Base-by-base conservation (phyloP, 257 asterid genomes). In the Nicotiana noctiflora region DNA sequence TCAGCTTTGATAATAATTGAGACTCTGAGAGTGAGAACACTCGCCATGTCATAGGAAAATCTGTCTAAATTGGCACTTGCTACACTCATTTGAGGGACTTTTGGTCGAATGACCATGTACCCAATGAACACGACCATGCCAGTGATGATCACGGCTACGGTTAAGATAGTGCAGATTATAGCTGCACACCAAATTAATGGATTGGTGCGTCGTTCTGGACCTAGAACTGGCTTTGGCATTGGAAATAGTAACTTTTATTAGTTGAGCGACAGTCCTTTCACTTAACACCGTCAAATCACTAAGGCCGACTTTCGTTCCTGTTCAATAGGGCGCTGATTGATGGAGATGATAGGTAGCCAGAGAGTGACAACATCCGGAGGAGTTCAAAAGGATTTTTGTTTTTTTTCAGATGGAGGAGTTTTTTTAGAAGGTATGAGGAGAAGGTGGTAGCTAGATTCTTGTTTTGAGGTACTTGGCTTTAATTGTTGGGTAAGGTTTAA, bases 161-260 rank as follows among this genome's bases (percentile, higher is more conserved):
- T 89, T 6, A 94, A 37, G 0, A 93, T 6, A 52, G 95, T 88
- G 68, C 98, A 94, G 80, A 94, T 83, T 27, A 91, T 68, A 61
- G 97, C 92, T 5, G 84, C 83, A 63, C 90, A 86, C 98, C 98
- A 94, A 75, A 93, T 86, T 1, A 93, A 27, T 6, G 92, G 94
- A 84, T 84, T 86, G 85, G 98, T 94, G 84, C 72, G 88, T 82
- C 87, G 60, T 74, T 77, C 89, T 1, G 87, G 88, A 5, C 84
- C 85, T 23, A 77, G 31, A 2, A 53, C 84, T 15, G 79, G 91
- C 85, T 82, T 86, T 82, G 94, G 91, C 98, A 91, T 94, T 84
- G 88, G 86, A 81, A 63, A 6, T 17, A 40, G 29, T 67, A 67
- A n/a, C 55, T n/a, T 67, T 4, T 34, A 66, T 18, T 34, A 3